Conservation (phyloP, 345 rosid species). For the Sisymbrium irio region DNA sequence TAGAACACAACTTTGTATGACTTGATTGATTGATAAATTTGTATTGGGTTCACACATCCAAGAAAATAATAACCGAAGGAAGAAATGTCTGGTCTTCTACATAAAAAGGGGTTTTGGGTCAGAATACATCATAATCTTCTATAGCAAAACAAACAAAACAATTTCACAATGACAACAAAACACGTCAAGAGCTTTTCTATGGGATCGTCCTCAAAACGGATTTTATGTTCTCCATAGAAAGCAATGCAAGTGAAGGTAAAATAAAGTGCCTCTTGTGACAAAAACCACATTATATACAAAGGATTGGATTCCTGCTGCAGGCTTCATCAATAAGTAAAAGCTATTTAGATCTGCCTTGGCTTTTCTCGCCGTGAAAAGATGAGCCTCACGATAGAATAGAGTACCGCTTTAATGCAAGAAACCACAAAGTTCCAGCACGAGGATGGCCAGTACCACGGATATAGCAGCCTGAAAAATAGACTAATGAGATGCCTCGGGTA, state of each 20-base stretch:
- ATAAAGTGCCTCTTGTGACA: constrained; percentile 3
- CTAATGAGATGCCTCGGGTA: constrained; percentile 97
- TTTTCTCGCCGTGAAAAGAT: constrained; percentile 59
- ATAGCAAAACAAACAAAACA: constrained; percentile 27
- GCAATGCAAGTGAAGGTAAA: constrained; percentile 8
- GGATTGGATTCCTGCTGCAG: constrained; percentile 7
- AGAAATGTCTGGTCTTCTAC: neutral
- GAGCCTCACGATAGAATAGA: constrained; percentile 48
- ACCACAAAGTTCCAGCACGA: constrained; percentile 90
- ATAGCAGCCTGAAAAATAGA: constrained; percentile 77
- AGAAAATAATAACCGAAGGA: neutral
- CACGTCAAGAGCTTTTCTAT: constrained; percentile 9
- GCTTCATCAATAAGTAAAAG: constrained; percentile 8
- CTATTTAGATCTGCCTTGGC: constrained; percentile 35
- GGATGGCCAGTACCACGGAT: constrained; percentile 99
- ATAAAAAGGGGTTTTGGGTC: neutral
- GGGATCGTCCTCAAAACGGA: constrained; percentile 1
- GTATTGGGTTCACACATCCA: neutral
- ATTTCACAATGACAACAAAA: constrained; percentile 25
- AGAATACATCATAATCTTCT: constrained; percentile 7
- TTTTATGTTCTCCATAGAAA: neutral
- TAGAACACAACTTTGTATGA: neutral
- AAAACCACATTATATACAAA: constrained; percentile 28
- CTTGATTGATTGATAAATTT: neutral
- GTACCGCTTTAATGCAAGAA: constrained; percentile 63